phyloP scores from a whole-genome alignment of 2,329 filamentous ascomycete species.

The Tolypocladium tundrense region DNA sequence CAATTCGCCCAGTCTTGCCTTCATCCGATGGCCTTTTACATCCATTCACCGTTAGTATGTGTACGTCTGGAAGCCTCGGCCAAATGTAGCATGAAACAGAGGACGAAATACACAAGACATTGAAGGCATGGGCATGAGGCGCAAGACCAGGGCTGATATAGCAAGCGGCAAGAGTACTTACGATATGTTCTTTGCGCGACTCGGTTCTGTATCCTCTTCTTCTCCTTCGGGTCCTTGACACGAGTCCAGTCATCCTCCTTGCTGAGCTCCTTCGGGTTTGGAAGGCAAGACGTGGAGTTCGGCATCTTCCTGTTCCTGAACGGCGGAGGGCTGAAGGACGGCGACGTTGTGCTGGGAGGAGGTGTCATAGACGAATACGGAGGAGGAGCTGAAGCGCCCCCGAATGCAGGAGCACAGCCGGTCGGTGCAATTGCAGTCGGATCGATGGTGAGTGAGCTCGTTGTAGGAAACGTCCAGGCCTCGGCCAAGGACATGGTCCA shows the following conservation, averaged over 20 bases:
- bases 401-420: background rate
- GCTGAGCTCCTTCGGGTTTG: constrained; percentile 5
- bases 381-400: background rate
- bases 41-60: background rate
- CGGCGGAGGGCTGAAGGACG: background rate
- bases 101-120: background rate
- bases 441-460: background rate
- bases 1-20: constrained; percentile 18
- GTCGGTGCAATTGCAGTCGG: background rate
- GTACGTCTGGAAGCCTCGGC: background rate
- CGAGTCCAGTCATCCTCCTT: constrained; percentile 19
- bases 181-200: constrained; percentile 21
- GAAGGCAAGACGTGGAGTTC: background rate
- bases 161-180: constrained; percentile 6
- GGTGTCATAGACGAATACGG: background rate
- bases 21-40: constrained; percentile 20
- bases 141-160: background rate
- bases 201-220: constrained; percentile 21
- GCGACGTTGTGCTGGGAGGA: background rate
- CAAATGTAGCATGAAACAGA: background rate
- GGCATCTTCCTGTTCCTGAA: background rate
- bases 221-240: constrained; percentile 17
- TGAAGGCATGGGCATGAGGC: background rate
- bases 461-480: background rate
- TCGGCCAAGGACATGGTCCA: background rate